phyloP scores from a whole-genome alignment of 2,329 filamentous ascomycete species.

The Arthrobotrys conoides region DNA sequence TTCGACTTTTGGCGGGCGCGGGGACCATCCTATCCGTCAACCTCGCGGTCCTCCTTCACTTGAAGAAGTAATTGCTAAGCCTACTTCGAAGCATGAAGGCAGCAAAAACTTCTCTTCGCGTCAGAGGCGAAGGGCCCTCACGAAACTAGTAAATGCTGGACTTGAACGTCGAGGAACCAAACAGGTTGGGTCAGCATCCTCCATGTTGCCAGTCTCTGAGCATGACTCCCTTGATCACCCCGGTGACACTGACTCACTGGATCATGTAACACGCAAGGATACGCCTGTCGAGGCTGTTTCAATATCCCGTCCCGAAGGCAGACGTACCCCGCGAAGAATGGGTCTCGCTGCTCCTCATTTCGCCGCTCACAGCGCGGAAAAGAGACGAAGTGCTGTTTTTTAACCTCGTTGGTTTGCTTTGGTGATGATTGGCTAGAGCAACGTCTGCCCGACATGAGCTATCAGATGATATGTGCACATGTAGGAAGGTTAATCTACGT shows the following conservation, averaged over 20 bases:
- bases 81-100: conserved; percentile 91
- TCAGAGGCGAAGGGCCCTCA: conserved; percentile 89
- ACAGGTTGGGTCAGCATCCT: conserved; percentile 75
- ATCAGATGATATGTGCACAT: neutral
- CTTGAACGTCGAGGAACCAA: conserved; percentile 81
- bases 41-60: conserved; percentile 91
- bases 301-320: conserved; percentile 79
- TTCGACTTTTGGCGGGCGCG: conserved; percentile 91
- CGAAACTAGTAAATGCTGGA: conserved; percentile 91
- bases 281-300: conserved; percentile 79
- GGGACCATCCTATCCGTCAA: conserved; percentile 93
- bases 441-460: neutral
- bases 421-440: neutral
- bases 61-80: conserved; percentile 90
- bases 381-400: conserved; percentile 81
- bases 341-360: conserved; percentile 72
- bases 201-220: conserved; percentile 92
- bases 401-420: conserved; percentile 66
- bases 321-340: conserved; percentile 81
- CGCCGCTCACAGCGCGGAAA: conserved; percentile 87
- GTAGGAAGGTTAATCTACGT: neutral
- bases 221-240: conserved; percentile 71
- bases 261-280: conserved; percentile 75
- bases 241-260: conserved; percentile 74
- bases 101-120: conserved; percentile 98